A percentile compares a stretch with the other conserved stretches of the same genome.
Conservation (phyloP, 2,329 filamentous ascomycete genomes). For the Leptoxyphium fumago region DNA sequence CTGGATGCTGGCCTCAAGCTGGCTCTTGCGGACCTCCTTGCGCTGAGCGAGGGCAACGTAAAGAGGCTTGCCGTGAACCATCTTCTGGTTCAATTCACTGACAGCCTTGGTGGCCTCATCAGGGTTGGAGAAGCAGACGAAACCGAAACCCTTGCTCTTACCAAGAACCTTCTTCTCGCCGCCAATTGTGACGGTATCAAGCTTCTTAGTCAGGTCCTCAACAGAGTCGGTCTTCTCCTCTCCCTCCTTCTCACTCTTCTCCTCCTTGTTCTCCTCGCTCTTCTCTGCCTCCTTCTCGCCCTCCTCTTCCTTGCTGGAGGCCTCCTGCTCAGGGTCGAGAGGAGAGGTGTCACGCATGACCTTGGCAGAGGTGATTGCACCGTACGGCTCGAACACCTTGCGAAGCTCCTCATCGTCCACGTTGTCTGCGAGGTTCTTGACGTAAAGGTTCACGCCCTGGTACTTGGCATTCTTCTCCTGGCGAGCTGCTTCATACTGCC, state of each 20-base stretch:
- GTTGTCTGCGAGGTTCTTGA: constrained; percentile 97
- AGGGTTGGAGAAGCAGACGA: constrained; percentile 99
- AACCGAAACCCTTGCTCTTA: constrained; percentile 99
- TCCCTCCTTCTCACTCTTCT: constrained; percentile 42
- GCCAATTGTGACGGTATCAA: constrained; percentile 40
- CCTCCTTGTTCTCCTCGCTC: constrained; percentile 38
- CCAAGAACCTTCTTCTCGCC: constrained; percentile 55
- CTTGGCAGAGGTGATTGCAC: constrained; percentile 95
- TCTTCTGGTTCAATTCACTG: constrained; percentile 99
- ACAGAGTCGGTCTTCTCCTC: constrained; percentile 36
- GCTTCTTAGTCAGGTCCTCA: constrained; percentile 32
- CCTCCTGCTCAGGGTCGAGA: constrained; percentile 27
- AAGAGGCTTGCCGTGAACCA: constrained; percentile 91
- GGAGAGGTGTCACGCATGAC: constrained; percentile 79
- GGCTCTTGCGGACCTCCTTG: constrained; percentile 98
- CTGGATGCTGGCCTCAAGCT: constrained; percentile 97
- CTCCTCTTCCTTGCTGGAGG: constrained; percentile 23
- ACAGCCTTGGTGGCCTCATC: constrained; percentile 99
- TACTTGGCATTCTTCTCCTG: constrained; percentile 99
- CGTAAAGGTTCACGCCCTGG: constrained; percentile 97
- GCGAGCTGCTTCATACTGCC: constrained; percentile 94
- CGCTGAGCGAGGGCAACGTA: constrained; percentile 97
- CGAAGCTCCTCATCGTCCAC: constrained; percentile 96
- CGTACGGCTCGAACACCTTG: constrained; percentile 79
- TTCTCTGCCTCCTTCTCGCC: constrained; percentile 30